phyloP scores from a whole-genome alignment of 495 filamentous ascomycete species.

The Podospora bellae-mahoneyi region DNA sequence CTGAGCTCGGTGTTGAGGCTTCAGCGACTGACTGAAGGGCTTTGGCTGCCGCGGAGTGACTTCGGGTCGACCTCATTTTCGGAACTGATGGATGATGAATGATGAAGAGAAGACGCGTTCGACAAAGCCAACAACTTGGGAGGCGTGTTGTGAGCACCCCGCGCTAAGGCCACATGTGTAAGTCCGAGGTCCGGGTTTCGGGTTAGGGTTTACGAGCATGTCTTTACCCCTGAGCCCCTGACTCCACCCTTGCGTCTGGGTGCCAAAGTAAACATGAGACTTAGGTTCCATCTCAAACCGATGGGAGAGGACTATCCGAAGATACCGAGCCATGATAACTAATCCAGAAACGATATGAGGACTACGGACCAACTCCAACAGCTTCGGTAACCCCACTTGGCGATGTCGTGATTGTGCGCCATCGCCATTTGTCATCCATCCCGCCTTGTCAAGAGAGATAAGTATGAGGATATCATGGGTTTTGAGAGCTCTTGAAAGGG shows the following conservation, averaged over 20 bases:
- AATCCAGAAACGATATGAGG: background rate
- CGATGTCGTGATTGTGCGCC: constrained; percentile 11
- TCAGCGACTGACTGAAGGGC: background rate
- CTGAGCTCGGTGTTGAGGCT: background rate
- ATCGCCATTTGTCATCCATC: constrained; percentile 11
- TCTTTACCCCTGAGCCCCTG: background rate
- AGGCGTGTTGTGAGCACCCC: too few species aligned
- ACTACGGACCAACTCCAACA: background rate
- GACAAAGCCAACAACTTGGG: background rate
- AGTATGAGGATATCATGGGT: background rate
- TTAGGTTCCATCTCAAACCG: background rate
- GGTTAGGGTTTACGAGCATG: background rate
- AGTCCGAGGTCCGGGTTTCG: too few species aligned
- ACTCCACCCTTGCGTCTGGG: background rate
- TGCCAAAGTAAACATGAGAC: background rate
- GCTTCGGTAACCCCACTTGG: background rate
- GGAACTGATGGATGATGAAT: background rate
- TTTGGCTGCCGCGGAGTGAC: background rate
- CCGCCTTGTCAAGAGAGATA: background rate
- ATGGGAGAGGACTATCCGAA: background rate
- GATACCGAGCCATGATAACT: background rate
- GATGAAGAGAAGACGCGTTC: background rate
- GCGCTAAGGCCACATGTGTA: too few species aligned
- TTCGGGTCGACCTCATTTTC: constrained; percentile 2
- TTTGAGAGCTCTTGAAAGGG: background rate